phyloP scores from a whole-genome alignment of 2,329 filamentous ascomycete genomes.

The Epichloe baconii region DNA sequence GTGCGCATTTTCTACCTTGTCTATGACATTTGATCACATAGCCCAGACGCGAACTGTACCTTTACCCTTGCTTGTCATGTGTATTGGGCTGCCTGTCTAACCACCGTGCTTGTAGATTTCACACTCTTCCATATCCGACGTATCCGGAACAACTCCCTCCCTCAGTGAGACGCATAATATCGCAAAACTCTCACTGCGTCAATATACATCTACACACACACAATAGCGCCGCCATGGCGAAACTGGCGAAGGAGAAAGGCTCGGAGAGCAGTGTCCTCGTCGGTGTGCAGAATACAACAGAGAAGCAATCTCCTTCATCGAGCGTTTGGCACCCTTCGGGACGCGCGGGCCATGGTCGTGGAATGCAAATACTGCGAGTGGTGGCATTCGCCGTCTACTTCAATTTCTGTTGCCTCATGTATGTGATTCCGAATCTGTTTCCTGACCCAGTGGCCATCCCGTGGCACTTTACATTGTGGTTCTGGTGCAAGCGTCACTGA shows the following conservation, averaged over 20 bases:
- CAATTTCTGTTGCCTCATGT: slow-evolving; percentile 33
- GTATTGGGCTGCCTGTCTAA: not conserved
- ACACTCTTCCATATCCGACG: not conserved
- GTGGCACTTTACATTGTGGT: not conserved
- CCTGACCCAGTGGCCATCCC: not conserved
- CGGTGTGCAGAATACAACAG: slow-evolving; percentile 10
- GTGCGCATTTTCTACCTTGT: not conserved
- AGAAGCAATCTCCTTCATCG: slow-evolving; percentile 6
- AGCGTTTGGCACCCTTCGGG: slow-evolving; percentile 37
- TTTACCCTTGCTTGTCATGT: no score
- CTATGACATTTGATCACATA: not conserved
- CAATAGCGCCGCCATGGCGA: slow-evolving; percentile 12
- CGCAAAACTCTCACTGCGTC: not conserved
- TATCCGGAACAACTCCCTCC: not conserved
- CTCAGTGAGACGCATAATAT: not conserved
- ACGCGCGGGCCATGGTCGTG: slow-evolving; percentile 36
- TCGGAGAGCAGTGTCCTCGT: slow-evolving; percentile 15
- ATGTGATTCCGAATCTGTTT: not conserved
- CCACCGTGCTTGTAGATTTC: not conserved
- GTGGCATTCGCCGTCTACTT: slow-evolving; percentile 42
- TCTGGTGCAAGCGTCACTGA: not conserved
- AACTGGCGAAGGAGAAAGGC: slow-evolving; percentile 10
- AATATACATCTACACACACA: no score
- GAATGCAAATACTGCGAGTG: slow-evolving; percentile 38
- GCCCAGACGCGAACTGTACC: no score